Evolutionary conservation across 805 yeast genomes (phyloP), one percentile per base, ranked within the genome.

Genomic region (Kodamaea fukazawae): DNA sequence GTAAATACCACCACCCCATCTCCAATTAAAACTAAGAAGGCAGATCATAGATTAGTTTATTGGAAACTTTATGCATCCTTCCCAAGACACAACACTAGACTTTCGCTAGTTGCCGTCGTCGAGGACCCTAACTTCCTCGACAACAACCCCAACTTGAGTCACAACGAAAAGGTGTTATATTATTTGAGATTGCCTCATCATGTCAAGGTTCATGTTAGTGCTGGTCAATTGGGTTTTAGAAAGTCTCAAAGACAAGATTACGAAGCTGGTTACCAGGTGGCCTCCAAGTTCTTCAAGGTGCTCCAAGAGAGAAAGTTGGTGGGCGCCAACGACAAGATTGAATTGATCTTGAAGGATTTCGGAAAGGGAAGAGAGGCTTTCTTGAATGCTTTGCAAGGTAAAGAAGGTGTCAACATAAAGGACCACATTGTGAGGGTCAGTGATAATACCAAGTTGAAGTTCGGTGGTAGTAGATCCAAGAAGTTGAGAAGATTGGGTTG

Each of bases 331-430:
- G 78, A 77, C 47, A 75, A 81, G 47, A 68, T 91, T 18, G 97
- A 91, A 61, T 61, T 91, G 32, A 79, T 87, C 14, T 69, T 89
- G 52, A 81, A 81, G 49, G 86, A 86, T 49, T 88, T 83, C 51
- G 96, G 96, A 38, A 86, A 86, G 56, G 96, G 96, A 30, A 78
- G 97, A 62, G 81, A 79, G 45, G 96, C 96, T 1, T 90, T 93
- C 50, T 66, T 80, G 41, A 82, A 81, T 38, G 96, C 95, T 2
- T 73, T 91, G 48, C 78, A 78, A 53, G 96, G 97, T 51, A 86
- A 85, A 58, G 98, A 91, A 69, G 97, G 97, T 38, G 64, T 73
- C 30, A 63, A 70, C 23, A 70, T 93, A 29, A 76, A 87, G 56
- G 73, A 75, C n/a, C 70, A 76, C 40, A 75, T 93, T 28, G 74